These are phyloP conservation scores for Olyra latifolia DNA, from an alignment of 176 grass and related monocot species.

Conservation along the genomic window DNA sequence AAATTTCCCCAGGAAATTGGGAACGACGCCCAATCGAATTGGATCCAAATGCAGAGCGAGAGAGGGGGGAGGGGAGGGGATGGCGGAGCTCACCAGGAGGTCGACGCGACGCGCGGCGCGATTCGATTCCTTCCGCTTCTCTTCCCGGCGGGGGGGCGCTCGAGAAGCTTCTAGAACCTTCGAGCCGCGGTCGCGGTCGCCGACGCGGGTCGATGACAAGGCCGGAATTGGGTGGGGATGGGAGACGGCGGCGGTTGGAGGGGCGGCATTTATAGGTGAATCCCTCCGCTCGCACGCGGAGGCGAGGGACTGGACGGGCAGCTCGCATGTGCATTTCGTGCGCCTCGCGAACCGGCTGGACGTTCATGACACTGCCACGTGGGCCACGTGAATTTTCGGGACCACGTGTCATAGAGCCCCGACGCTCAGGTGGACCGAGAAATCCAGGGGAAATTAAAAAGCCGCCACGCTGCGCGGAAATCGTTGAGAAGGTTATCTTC, in stretches of 20 bases:
- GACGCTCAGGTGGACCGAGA: not conserved
- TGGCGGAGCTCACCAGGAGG: not conserved
- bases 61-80: not conserved
- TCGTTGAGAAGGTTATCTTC: not conserved
- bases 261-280: constrained; percentile 37
- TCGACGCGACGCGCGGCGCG: constrained; percentile 9
- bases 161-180: not conserved
- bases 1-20: not conserved
- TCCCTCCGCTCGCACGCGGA: not conserved
- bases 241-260: constrained; percentile 22
- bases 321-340: constrained; percentile 10
- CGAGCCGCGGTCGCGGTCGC: constrained; percentile 20
- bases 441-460: not conserved
- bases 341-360: not conserved
- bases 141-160: not conserved
- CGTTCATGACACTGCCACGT: not conserved
- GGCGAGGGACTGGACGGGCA: not conserved
- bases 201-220: constrained; percentile 13
- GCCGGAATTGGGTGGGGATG: not conserved
- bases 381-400: accelerated
- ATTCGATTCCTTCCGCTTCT: not conserved
- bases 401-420: not conserved
- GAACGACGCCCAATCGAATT: not conserved
- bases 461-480: not conserved
- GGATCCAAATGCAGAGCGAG: not conserved